phyloP scores from a whole-genome alignment of 306 rosid genomes.

The Gleditsia sinensis region DNA sequence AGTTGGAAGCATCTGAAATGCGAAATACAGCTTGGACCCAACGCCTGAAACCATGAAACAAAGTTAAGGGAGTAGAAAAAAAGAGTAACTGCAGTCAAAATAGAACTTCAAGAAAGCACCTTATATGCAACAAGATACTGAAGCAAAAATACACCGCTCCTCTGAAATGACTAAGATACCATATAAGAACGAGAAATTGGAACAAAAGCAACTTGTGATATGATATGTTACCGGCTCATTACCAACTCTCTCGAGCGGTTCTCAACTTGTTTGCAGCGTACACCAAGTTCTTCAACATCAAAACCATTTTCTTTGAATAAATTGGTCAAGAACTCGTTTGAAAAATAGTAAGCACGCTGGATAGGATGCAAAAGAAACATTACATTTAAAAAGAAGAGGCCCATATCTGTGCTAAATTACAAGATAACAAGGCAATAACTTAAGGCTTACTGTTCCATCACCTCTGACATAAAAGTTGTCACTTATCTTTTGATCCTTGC shows the following conservation, averaged over 20 bases:
- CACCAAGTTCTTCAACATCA: slow-evolving; percentile 59
- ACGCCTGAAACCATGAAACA: slow-evolving; percentile 56
- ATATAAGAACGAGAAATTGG: background rate
- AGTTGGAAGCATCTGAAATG: slow-evolving; percentile 47
- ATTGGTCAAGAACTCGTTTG: slow-evolving; percentile 75
- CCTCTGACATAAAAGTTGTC: slow-evolving; percentile 92
- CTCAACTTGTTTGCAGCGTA: slow-evolving; percentile 96
- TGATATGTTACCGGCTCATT: slow-evolving; percentile 73
- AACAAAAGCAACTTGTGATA: slow-evolving; percentile 15
- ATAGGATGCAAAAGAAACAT: slow-evolving; percentile 26
- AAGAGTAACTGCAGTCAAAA: background rate
- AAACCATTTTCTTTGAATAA: slow-evolving; percentile 84
- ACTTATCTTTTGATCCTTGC: slow-evolving; percentile 87
- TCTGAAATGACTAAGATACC: background rate
- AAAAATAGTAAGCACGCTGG: slow-evolving; percentile 96
- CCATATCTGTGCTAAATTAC: slow-evolving; percentile 4
- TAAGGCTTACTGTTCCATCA: slow-evolving; percentile 89
- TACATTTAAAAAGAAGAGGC: slow-evolving; percentile 30
- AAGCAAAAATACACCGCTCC: slow-evolving; percentile 7
- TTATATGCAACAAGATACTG: background rate
- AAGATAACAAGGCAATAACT: slow-evolving; percentile 19
- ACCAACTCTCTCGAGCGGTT: slow-evolving; percentile 80
- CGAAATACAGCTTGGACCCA: slow-evolving; percentile 92
- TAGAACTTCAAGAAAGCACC: slow-evolving; percentile 6
- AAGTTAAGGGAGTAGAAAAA: background rate